Conservation (phyloP, 352 stramenopile genomes). For the Plasmopara halstedii region DNA sequence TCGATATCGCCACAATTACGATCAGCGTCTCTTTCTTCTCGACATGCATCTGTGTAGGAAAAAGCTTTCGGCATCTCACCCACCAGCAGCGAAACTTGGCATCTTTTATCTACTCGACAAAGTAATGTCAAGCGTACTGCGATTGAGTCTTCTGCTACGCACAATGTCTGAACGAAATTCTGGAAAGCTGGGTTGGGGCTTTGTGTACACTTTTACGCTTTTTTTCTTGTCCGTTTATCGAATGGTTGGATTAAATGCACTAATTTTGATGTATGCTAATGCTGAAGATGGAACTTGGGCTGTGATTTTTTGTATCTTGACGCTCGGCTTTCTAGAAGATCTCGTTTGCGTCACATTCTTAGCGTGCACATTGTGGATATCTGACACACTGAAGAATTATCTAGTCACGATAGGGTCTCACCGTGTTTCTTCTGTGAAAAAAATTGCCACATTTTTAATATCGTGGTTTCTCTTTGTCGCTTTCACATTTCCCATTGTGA, state of each 20-base stretch:
- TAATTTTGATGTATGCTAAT: conserved; percentile 1
- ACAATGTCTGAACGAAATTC: no score
- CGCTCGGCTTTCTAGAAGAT: conserved; percentile 37
- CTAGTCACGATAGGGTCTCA: not conserved
- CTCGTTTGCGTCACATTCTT: conserved; percentile 22
- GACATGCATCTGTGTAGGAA: no score
- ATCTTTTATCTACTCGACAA: no score
- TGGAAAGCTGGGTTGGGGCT: conserved; percentile 6
- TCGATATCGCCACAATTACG: no score
- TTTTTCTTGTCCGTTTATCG: conserved; percentile 4
- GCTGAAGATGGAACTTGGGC: not conserved
- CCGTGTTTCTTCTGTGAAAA: not conserved
- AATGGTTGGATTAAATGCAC: not conserved
- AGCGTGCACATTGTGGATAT: conserved; percentile 1
- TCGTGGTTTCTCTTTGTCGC: conserved; percentile 24
- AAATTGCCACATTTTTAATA: conserved; percentile 23
- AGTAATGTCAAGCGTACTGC: no score
- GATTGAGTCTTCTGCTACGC: no score
- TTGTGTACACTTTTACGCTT: conserved; percentile 3
- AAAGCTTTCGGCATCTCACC: no score
- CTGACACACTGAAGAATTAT: conserved; percentile 4
- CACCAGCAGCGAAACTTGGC: no score
- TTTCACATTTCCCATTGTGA: conserved; percentile 18
- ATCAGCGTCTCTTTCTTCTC: no score
- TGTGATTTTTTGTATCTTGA: not conserved